Evolutionary conservation across 1,139 yeast genomes (phyloP), one percentile per base, ranked within the genome.

Genomic region (Scheffersomyces insectosa): DNA sequence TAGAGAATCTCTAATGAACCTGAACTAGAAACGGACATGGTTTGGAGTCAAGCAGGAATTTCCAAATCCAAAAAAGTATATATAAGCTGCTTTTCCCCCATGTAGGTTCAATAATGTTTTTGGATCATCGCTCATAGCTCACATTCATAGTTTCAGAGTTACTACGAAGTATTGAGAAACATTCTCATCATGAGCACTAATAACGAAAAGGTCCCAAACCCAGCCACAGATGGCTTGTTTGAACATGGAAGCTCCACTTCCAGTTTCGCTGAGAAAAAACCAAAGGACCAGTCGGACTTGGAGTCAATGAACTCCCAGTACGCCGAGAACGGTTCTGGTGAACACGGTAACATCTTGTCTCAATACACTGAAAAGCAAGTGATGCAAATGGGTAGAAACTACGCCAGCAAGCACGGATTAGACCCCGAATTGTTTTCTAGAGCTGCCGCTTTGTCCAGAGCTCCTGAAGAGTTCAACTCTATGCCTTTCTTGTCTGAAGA

Each of bases 381-480:
- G 6, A 77, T 81, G 75, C 75, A 71, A 46, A 82, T 85, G 82
- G 96, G 93, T 23, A 71, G 85, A 46, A 73, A 75, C 47, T 88
- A 85, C 62, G 91, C 91, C 23, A 58, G 65, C 33, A 78, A 77
- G 50, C 70, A 85, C 55, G 81, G 74, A 7, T 63, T 88, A 55
- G 90, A 85, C 52, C 70, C 75, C 1, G 91, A 85, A 9, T 65
- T 82, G 40, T 85, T 88, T 60, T 82, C 83, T 13, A 73, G 77
- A 37, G 96, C 86, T 23, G 96, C 96, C 1, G 84, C 89, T 2
- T 66, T 86, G 36, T 91, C 96, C 1, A 78, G 90, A 58, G 65
- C 74, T 33, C 93, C 93, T 5, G 62, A 60, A 7, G 79, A 75
- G 1, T 83, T 72, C 62, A 81, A 78, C 54, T 75, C 82, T 28